Evolutionary conservation across 208 protist genomes (phyloP), one percentile per base, ranked within the genome.

Genomic region (Trypanosoma caninum): DNA sequence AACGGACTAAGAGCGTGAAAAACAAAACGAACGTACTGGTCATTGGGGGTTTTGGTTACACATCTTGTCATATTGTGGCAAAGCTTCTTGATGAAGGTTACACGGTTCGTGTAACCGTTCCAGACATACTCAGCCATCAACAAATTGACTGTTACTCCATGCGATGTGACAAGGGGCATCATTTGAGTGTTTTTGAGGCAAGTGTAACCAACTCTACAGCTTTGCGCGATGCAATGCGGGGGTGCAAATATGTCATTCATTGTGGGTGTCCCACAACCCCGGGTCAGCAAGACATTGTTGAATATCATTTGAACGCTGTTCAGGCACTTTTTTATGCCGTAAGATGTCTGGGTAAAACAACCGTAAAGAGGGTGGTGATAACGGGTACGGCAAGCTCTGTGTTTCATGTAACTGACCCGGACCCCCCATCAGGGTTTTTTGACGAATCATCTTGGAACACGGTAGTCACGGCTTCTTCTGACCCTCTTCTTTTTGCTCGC

Each of bases 241-340:
- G 84, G 27, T 96, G 89, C 61, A 78, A 81, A 27, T 93, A 93
- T 67, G 78, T 96, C 30, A 84, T 96, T 20, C 89, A 96, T 65
- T 96, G 89, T 47, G 89, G 89, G 27, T 91, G 82, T 69, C 65
- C 83, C 4, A 50, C 33, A 45, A 68, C 67, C 14, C 53, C 72
- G 20, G 67, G 72, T 30, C 70, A 51, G 9, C 75, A 71, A 23
- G 72, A 86, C 44, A 61, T 71, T 10, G 80, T 96, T 0, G 59
- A 37, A 0, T 78, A 77, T 45, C 84, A 96, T 76, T 72, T 76
- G 3, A 75, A 76, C 40, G 77, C 89, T 18, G 76, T 93, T 33
- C 85, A 87, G 31, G 86, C 89, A 2, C 84, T 96, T 57, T 96
- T 93, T 65, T 84, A 93, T 47, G 86, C 78, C 42, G 89, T 96